Conservation (phyloP, 2,329 filamentous ascomycete species). For the Ascochyta rabiei region DNA sequence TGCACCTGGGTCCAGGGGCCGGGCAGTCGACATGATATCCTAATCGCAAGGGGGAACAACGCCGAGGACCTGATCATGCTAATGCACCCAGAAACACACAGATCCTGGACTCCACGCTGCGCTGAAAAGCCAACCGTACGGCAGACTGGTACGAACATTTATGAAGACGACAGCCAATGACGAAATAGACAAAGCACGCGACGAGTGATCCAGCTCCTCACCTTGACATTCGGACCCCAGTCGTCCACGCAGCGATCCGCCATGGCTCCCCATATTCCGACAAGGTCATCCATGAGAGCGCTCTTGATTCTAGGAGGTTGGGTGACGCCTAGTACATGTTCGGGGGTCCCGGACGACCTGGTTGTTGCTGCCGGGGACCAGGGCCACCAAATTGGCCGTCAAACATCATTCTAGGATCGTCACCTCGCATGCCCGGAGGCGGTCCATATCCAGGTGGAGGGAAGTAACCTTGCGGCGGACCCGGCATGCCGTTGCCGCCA, state of each 20-base stretch:
- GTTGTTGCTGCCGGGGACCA: conserved; percentile 32
- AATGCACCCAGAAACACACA: conserved; percentile 14
- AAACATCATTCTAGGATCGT: conserved; percentile 47
- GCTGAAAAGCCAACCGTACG: conserved; percentile 17
- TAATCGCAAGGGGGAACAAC: neutral
- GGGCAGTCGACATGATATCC: neutral
- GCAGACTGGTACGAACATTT: conserved; percentile 10
- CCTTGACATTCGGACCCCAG: neutral
- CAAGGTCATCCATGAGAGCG: neutral
- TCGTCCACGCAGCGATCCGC: neutral
- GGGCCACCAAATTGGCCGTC: conserved; percentile 44
- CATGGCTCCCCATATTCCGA: neutral
- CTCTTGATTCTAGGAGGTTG: neutral
- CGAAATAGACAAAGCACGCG: neutral
- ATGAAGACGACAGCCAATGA: neutral
- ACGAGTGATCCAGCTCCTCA: neutral
- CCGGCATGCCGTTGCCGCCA: conserved; percentile 40
- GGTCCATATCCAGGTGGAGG: conserved; percentile 42
- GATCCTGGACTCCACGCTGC: conserved; percentile 24
- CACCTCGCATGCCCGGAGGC: conserved; percentile 39
- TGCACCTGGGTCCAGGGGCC: neutral
- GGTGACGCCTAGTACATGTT: conserved; percentile 37
- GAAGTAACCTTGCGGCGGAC: conserved; percentile 46
- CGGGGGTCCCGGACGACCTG: conserved; percentile 37
- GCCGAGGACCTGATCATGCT: conserved; percentile 10